These are phyloP conservation scores for Penicillium expansum DNA, from an alignment of 2,329 filamentous ascomycete species.

Conservation along the genomic window DNA sequence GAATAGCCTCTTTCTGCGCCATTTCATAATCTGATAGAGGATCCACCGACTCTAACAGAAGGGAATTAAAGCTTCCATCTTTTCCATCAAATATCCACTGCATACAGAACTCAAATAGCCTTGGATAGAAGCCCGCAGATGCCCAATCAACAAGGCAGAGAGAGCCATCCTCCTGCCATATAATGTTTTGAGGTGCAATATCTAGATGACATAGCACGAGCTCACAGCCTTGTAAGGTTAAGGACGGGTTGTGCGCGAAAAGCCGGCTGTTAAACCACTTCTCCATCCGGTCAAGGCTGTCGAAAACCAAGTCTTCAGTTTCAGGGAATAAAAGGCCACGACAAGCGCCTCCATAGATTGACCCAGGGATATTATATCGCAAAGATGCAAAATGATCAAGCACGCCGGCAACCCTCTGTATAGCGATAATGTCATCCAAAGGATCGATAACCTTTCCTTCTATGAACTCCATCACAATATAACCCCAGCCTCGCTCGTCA, in stretches of 20 bases:
- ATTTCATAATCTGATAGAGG: slow-evolving; percentile 1
- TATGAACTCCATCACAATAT: slow-evolving; percentile 24
- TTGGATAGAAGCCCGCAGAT: slow-evolving; percentile 24
- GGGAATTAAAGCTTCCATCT: slow-evolving; percentile 4
- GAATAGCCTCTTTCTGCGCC: slow-evolving; percentile 3
- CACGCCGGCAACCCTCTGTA: slow-evolving; percentile 14
- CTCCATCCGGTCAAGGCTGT: slow-evolving; percentile 16
- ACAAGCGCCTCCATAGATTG: slow-evolving; percentile 13
- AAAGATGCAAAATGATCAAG: slow-evolving; percentile 17
- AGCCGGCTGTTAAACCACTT: slow-evolving; percentile 23
- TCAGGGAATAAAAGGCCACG: slow-evolving; percentile 19
- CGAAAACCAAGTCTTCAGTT: slow-evolving; percentile 17
- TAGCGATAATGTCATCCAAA: slow-evolving; percentile 7
- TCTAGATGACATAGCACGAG: slow-evolving; percentile 17
- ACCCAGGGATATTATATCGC: slow-evolving; percentile 3
- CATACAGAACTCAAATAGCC: slow-evolving; percentile 23
- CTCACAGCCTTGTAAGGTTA: slow-evolving; percentile 1
- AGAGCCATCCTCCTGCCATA: slow-evolving; percentile 22
- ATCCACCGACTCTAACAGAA: slow-evolving; percentile 3
- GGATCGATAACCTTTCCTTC: slow-evolving; percentile 19
- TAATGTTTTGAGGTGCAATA: slow-evolving; percentile 20
- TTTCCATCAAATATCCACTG: slow-evolving; percentile 12
- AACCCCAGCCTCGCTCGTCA: slow-evolving; percentile 15
- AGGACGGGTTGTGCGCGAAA: slow-evolving; percentile 8
- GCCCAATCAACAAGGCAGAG: slow-evolving; percentile 26